Evolutionary conservation across 2,329 filamentous ascomycete species (phyloP), one percentile per base, ranked within the genome.

Genomic region (Colletotrichum camelliae): DNA sequence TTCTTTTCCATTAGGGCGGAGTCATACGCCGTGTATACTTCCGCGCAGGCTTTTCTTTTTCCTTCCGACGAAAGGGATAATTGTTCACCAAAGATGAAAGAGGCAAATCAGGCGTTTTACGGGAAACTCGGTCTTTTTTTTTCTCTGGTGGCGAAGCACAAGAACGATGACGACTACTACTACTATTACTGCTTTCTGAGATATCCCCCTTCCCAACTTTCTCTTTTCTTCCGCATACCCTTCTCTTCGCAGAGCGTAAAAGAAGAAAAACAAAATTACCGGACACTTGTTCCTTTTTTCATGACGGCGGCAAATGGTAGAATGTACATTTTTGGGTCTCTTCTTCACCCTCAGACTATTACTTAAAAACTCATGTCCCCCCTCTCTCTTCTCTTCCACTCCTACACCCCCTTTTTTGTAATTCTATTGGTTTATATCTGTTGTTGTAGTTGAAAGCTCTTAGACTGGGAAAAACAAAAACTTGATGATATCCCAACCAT

Each of bases 111-210:
- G 43, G 43, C 43, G 43, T 52, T 52, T 52, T 52, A 52, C 27
- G 57, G 31, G 57, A 33, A n/a, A 60, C 27, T 67, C 10, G 15
- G 90, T 90, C 75, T 79, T 91, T 21, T 87, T 24, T 86, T 21
- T 79, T 89, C 29, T 72, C 35, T 27, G 57, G 74, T 74, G 74
- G 74, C 74, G 62, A 74, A 76, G 74, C 57, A 69, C 55, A 48
- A 74, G 65, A 69, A 76, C 74, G 74, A 76, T 76, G 74, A 76
- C 74, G 74, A 76, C 70, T 74, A 58, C 64, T 76, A 61, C 66
- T 67, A 52, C 39, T 57, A 35, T 55, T 66, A 27, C 55, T 58
- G 55, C 27, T 58, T 58, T 58, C 55, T 58, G 27, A 74, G 74
- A 76, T 76, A 76, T 76, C 74, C 74, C 73, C 43, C 35, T 27